A percentile compares a stretch with the other conserved stretches of the same genome.
Conservation (phyloP, 306 rosid species). For the Ammopiptanthus mongolicus region DNA sequence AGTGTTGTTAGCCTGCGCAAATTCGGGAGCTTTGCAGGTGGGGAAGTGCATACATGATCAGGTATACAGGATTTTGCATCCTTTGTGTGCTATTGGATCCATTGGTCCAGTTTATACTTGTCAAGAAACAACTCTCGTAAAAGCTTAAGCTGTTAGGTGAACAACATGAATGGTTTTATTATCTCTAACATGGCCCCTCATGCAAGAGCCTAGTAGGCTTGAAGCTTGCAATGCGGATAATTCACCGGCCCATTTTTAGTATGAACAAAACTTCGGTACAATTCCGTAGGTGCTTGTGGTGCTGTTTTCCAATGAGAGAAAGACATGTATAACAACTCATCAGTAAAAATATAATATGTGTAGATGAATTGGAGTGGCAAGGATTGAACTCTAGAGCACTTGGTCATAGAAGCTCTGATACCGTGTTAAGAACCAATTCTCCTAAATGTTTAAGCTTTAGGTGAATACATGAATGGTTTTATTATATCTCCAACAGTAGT, state of each 20-base stretch:
- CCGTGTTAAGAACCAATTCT: neutral
- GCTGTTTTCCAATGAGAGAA: too few species aligned
- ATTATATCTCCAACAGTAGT: neutral
- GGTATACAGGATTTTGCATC: slow-evolving; percentile 31
- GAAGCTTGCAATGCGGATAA: neutral
- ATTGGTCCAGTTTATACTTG: neutral
- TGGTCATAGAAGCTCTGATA: neutral
- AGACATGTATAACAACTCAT: too few species aligned
- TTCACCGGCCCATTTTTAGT: neutral
- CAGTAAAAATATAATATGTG: too few species aligned
- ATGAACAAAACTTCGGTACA: too few species aligned
- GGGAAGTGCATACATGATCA: slow-evolving; percentile 83
- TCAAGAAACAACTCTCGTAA: neutral
- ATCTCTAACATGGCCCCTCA: neutral
- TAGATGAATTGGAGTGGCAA: too few species aligned
- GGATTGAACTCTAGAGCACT: neutral
- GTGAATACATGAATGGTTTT: neutral
- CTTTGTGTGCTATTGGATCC: neutral
- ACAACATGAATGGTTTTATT: neutral
- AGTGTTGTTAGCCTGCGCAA: slow-evolving; percentile 69
- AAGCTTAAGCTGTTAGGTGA: neutral
- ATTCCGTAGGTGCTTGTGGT: too few species aligned
- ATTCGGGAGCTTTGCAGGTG: slow-evolving; percentile 60
- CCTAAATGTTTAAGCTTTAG: neutral
- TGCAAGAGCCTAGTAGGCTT: neutral